Evolutionary conservation across 192 early-diverging fungal species (phyloP).

Genomic region (Entomortierella beljakovae): DNA sequence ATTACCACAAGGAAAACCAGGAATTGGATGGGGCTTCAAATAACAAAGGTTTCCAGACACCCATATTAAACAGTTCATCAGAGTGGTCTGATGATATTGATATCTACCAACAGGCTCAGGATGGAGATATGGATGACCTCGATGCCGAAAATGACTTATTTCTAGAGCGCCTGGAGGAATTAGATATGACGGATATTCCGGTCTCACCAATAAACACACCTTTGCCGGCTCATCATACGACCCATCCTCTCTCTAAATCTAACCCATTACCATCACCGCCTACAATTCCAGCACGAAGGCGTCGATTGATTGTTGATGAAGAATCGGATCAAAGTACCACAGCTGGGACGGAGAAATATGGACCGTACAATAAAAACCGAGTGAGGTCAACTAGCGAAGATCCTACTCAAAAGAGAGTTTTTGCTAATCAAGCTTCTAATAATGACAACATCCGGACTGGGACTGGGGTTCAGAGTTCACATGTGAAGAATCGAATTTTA

Average conservation of each 20-base stretch:
- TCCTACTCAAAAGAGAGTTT: no score
- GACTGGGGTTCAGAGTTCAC: background rate
- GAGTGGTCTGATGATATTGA: background rate
- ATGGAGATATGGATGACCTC: background rate
- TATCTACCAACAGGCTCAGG: background rate
- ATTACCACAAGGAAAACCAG: background rate
- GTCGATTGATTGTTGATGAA: conserved; percentile 27
- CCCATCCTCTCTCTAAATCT: background rate
- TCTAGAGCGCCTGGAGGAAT: conserved; percentile 8
- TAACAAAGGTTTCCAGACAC: background rate
- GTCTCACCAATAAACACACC: conserved; percentile 7
- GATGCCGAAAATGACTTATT: conserved; percentile 19
- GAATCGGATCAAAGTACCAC: background rate
- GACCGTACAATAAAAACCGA: background rate
- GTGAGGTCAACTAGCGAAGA: no score
- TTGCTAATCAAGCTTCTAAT: background rate
- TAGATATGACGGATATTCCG: conserved; percentile 20
- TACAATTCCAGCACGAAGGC: conserved; percentile 3
- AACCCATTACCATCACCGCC: background rate
- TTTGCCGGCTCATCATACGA: background rate
- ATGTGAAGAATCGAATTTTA: background rate
- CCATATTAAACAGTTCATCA: background rate
- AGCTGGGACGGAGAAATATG: background rate
- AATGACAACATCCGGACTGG: background rate
- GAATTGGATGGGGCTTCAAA: background rate